phyloP scores from a whole-genome alignment of 179 eudicot genomes.

The Pouteria campechiana region DNA sequence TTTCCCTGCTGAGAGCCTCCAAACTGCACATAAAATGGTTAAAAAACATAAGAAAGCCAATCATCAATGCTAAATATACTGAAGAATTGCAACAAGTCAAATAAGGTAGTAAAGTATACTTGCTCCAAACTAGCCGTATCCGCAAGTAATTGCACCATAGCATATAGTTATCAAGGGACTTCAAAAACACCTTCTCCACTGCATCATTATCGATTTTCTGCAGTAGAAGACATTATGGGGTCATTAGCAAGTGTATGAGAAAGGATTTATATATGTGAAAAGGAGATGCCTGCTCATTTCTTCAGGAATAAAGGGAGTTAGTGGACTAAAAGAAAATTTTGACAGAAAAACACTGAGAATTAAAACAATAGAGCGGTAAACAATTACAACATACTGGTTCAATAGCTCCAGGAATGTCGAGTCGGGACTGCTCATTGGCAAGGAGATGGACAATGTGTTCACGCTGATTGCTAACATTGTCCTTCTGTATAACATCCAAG shows the following conservation, averaged over 20 bases:
- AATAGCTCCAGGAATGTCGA: slow-evolving; percentile 60
- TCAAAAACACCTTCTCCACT: slow-evolving; percentile 64
- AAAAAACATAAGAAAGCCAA: background rate
- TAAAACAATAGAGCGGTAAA: no score
- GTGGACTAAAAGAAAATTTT: no score
- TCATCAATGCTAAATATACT: background rate
- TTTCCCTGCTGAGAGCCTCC: slow-evolving; percentile 82
- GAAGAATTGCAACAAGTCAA: background rate
- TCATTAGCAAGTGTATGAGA: no score
- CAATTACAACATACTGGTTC: slow-evolving; percentile 62
- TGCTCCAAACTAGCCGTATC: slow-evolving; percentile 85
- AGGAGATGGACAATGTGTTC: slow-evolving; percentile 93
- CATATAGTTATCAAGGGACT: slow-evolving; percentile 89
- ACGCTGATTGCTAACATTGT: slow-evolving; percentile 87
- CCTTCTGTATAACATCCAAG: slow-evolving; percentile 53
- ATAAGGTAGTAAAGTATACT: slow-evolving; percentile 27
- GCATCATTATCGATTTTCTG: slow-evolving; percentile 98
- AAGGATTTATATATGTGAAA: no score
- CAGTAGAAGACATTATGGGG: no score
- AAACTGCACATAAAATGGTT: slow-evolving; percentile 44
- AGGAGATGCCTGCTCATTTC: no score
- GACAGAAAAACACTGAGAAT: no score
- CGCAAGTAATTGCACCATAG: slow-evolving; percentile 91
- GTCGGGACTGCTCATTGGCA: slow-evolving; percentile 90
- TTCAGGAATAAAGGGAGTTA: no score